Base-by-base conservation (phyloP, 73 alveolate genomes). In the Durusdinium trenchii region DNA sequence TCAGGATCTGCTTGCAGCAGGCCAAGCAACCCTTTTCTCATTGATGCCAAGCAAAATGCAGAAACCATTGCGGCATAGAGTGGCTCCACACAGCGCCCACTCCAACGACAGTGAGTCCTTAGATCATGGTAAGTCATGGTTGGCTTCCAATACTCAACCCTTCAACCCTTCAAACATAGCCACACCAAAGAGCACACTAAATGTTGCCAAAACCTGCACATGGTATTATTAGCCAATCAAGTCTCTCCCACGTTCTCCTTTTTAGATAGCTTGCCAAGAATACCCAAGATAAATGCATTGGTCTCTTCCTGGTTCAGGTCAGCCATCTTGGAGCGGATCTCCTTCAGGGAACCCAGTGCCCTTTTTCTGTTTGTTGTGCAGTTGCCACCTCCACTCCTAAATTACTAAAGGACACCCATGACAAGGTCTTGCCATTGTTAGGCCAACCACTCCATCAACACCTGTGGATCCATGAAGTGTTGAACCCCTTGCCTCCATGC, bases 11-110 rank as follows among this genome's bases (percentile, higher is more conserved):
- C 57, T 18, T 3, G 62, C 26, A 6, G 14, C 42, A 6, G 20
- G 20, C 79, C 12, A 40, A 54, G 64, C 9, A 54, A 20, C 89
- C 62, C 89, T 38, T 64, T 78, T 78, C 89, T 78, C 89, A 45
- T 78, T 78, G 89, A 78, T 42, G 36, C 89, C 57, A 14, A 78
- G 62, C 14, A 78, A 36, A 3, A 42, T 43, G 62, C 89, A 78
- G 42, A 78, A 78, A 36, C 45, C 89, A 40, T 10, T 40, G 30
- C 3, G 43, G 48, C 89, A 78, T 6, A 78, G 43, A 4, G 7
- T 23, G 9, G 30, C 36, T 5, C 64, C 64, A 16, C 40, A 78
- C 3, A 78, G 10, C 7, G 52, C 64, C 40, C 26, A 35, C 30
- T 18, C 30, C 43, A 20, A 9, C 36, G 28, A 6, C 28, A 7